phyloP scores from a whole-genome alignment of 1,284 basidiomycete species.

The Coniferiporia weirii region DNA sequence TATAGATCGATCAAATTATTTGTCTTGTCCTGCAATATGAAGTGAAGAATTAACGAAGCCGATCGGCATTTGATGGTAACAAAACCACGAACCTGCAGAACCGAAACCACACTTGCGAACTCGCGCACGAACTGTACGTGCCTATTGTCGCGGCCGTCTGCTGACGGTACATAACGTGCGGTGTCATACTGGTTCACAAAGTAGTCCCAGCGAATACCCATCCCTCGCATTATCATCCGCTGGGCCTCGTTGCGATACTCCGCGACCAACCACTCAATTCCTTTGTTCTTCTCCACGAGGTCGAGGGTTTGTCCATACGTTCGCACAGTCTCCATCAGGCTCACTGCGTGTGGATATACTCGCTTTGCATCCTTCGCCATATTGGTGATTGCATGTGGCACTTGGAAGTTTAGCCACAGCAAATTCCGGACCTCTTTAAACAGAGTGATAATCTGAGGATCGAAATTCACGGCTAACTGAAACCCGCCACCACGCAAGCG shows the following conservation, averaged over 20 bases:
- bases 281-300: conserved; percentile 82
- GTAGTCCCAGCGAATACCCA: conserved; percentile 95
- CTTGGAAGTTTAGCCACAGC: conserved; percentile 92
- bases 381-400: conserved; percentile 91
- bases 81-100: conserved; percentile 59
- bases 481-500: conserved; percentile 76
- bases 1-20: conserved; percentile 91
- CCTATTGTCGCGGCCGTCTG: conserved; percentile 78
- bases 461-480: conserved; percentile 94
- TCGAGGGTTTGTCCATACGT: conserved; percentile 95
- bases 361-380: conserved; percentile 98
- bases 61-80: conserved; percentile 75
- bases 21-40: conserved; percentile 74
- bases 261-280: conserved; percentile 89
- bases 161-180: conserved; percentile 61
- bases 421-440: conserved; percentile 98
- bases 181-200: conserved; percentile 91
- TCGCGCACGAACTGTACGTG: conserved; percentile 94
- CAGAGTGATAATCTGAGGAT: conserved; percentile 94
- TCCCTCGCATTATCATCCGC: conserved; percentile 87
- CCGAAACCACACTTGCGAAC: conserved; percentile 87
- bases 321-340: conserved; percentile 95
- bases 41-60: conserved; percentile 64
- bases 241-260: conserved; percentile 89
- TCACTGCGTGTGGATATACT: conserved; percentile 97